A percentile compares a stretch with the other conserved stretches of the same genome.
Evolutionary conservation across 2,329 filamentous ascomycete genomes (phyloP).

Genomic region (Fusarium beomiforme): DNA sequence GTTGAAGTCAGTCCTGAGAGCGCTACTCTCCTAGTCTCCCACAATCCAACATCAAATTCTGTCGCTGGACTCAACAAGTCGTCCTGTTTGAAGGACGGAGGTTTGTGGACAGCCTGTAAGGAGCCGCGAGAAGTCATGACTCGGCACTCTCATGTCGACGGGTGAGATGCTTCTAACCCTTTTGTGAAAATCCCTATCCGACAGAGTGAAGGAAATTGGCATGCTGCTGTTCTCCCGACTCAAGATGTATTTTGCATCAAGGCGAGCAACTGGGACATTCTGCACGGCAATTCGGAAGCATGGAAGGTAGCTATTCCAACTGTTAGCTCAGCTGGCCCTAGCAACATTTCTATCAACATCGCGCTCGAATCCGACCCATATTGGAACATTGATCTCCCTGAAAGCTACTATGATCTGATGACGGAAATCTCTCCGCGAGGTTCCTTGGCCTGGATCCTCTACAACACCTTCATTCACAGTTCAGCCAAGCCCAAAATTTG

Average conservation of each 20-base stretch:
- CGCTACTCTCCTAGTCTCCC: too few species aligned
- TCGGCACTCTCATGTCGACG: too few species aligned
- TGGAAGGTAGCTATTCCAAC: not conserved
- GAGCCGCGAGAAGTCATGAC: too few species aligned
- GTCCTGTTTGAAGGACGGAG: too few species aligned
- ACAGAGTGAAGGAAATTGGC: fast-evolving
- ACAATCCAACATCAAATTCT: too few species aligned
- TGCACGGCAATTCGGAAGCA: fast-evolving
- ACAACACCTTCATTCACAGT: fast-evolving
- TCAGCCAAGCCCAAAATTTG: fast-evolving
- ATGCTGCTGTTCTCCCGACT: not conserved
- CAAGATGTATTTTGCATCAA: constrained; percentile 3
- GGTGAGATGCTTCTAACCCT: fast-evolving
- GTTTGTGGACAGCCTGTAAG: too few species aligned
- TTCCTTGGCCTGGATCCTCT: not conserved
- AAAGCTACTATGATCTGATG: not conserved
- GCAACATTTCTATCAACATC: not conserved
- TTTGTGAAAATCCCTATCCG: not conserved
- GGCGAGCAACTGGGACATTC: not conserved
- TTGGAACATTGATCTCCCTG: not conserved
- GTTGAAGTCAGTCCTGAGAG: too few species aligned
- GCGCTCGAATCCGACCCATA: not conserved
- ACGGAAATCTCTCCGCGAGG: not conserved
- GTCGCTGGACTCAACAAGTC: too few species aligned
- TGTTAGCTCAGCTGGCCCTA: not conserved